Base-by-base conservation (phyloP, 2,329 filamentous ascomycete species). In the Trichoderma atroviride region DNA sequence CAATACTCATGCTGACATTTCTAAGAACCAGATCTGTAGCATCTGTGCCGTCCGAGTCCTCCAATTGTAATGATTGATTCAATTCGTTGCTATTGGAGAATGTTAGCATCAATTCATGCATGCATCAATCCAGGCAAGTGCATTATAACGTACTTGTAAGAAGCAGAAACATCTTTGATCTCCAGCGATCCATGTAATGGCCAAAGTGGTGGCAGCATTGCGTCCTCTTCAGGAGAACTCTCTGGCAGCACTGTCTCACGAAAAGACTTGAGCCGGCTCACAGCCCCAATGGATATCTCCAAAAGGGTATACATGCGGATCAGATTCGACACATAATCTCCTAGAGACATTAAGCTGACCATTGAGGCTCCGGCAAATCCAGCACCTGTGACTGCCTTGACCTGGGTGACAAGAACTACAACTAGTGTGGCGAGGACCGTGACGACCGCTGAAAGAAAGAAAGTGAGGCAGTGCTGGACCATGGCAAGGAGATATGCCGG, bases 111-210 rank as follows among this genome's bases (percentile, higher is more conserved):
- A n/a, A 16, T 3, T 16, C n/a, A 16, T 5, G 37, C 3, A 6
- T 43, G 13, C 37, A 43, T 14, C 14, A 9, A 43, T 43, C 27
- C 27, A 43, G 37, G 29, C 13, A 50, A n/a, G 11, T 16, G 5
- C 5, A 14, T 24, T 2, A 50, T 24, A 27, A 63, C 60, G 70
- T 70, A 72, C 53, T 71, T 71, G 16, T 82, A 82, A 0, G 75
- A 77, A 3, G 80, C 80, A 3, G 77, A 81, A 0, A 81, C 75
- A 5, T 71, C 72, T 3, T 72, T 69, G 19, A 81, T 72, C 1
- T 78, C 74, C 5, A 82, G 76, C 0, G 47, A 56, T 4, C 80
- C 79, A 1, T 61, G 60, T 2, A 71, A 57, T 0, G 80, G 80
- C 80, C 80, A 82, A 2, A 70, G 72, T 2, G 71, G 56, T 3